Evolutionary conservation across 2,329 filamentous ascomycete genomes (phyloP).

Genomic region (Epicoccum sorghinum): DNA sequence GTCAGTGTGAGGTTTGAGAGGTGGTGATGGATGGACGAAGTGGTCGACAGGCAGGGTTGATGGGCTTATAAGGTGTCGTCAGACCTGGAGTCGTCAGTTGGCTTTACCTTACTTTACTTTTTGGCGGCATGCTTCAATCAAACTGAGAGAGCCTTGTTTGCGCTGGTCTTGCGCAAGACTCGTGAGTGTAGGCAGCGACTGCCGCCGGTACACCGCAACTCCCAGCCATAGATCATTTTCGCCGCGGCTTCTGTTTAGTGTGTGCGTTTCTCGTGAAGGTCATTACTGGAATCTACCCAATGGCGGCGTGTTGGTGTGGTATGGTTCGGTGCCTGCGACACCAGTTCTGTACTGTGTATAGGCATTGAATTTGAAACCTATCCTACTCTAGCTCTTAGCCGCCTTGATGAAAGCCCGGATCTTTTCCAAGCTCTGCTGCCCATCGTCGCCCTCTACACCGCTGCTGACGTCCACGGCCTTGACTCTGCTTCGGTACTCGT

Average conservation of each 20-base stretch:
- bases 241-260: too few relatives aligned
- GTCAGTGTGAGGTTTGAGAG: not conserved
- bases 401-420: conserved; percentile 81
- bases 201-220: not conserved
- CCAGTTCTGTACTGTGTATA: too few relatives aligned
- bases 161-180: too few relatives aligned
- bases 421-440: conserved; percentile 78
- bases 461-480: conserved; percentile 92
- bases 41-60: too few relatives aligned
- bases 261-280: not conserved
- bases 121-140: not conserved
- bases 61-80: not conserved
- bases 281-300: too few relatives aligned
- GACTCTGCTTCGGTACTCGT: conserved; percentile 66
- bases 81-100: not conserved
- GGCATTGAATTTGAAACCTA: conserved; percentile 1
- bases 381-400: conserved; percentile 55
- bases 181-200: too few relatives aligned
- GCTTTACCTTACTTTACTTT: conserved; percentile 26
- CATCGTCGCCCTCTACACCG: conserved; percentile 77
- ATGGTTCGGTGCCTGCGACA: too few relatives aligned
- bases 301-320: too few relatives aligned
- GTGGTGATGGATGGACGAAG: not conserved
- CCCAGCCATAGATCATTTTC: too few relatives aligned
- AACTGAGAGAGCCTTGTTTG: conserved; percentile 19